These are phyloP conservation scores for Allomyces arbusculus DNA, from an alignment of 192 early-diverging fungal genomes.

Conservation along the genomic window DNA sequence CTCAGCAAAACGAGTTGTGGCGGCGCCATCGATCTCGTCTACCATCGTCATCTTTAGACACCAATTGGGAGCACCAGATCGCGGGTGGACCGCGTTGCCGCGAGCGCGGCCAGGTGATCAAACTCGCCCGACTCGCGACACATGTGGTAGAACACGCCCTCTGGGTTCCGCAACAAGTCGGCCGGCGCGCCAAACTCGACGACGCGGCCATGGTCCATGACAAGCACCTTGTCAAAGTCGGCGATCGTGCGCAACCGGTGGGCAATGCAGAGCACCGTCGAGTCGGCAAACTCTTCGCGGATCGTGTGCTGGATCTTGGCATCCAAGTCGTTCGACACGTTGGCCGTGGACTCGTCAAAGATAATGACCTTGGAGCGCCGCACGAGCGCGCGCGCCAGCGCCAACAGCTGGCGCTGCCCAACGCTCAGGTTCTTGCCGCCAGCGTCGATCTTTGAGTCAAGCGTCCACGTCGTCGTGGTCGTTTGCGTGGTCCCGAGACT, in stretches of 20 bases:
- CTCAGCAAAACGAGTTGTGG: too few relatives aligned
- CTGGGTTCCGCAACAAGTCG: conserved; percentile 17
- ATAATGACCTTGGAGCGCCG: conserved; percentile 45
- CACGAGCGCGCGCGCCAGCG: conserved; percentile 57
- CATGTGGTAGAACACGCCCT: conserved; percentile 29
- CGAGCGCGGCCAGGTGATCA: background rate
- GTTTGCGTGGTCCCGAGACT: background rate
- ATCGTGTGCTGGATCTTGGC: conserved; percentile 70
- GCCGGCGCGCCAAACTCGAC: conserved; percentile 22
- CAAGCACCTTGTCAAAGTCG: conserved; percentile 2
- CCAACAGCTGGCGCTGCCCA: conserved; percentile 59
- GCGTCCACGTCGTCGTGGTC: conserved; percentile 4
- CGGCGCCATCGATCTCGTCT: too few relatives aligned
- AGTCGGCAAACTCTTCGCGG: conserved; percentile 48
- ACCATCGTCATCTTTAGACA: too few relatives aligned
- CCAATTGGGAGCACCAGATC: background rate
- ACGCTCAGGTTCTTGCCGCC: conserved; percentile 61
- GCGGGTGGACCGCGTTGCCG: background rate
- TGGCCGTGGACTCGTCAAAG: conserved; percentile 77
- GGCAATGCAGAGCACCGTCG: conserved; percentile 70
- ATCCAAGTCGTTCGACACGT: conserved; percentile 72
- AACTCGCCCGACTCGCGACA: conserved; percentile 40
- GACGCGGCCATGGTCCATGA: background rate
- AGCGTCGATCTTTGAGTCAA: conserved; percentile 64
- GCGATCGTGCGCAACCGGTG: conserved; percentile 61